phyloP scores from a whole-genome alignment of 176 grass and related monocot species.

The Thalia dealbata region DNA sequence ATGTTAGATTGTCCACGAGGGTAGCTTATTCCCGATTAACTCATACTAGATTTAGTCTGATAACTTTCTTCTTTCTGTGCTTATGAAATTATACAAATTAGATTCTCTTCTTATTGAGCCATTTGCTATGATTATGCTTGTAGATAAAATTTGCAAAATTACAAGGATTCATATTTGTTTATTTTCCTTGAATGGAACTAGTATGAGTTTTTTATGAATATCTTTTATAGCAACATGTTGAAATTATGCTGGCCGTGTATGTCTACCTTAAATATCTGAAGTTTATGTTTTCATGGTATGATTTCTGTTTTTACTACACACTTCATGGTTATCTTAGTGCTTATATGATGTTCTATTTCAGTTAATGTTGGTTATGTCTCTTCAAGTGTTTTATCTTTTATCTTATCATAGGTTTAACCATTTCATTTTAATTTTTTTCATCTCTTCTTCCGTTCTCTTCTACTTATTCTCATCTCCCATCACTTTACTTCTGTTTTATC shows the following conservation, averaged over 20 bases:
- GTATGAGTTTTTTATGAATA: too few relatives aligned
- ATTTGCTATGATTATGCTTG: not conserved
- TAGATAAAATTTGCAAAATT: too few relatives aligned
- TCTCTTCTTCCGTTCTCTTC: not conserved
- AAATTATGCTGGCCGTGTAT: too few relatives aligned
- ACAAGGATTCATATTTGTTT: not conserved
- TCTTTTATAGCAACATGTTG: too few relatives aligned
- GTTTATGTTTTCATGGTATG: too few relatives aligned
- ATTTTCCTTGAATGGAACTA: not conserved
- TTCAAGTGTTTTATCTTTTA: not conserved
- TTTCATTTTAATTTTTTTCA: not conserved
- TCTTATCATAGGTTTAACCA: not conserved
- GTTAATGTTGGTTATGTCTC: not conserved
- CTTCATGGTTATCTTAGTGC: too few relatives aligned
- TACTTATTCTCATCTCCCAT: not conserved
- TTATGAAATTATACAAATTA: slow-evolving; percentile 12
- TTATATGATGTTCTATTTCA: not conserved
- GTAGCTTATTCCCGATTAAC: too few relatives aligned
- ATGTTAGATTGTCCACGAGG: too few relatives aligned
- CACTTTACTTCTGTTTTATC: not conserved
- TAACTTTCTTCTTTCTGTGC: not conserved
- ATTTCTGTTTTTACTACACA: too few relatives aligned
- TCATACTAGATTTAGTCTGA: too few relatives aligned
- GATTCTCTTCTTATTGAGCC: not conserved
- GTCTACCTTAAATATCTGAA: too few relatives aligned